A percentile compares a stretch with the other conserved stretches of the same genome.
Conservation (phyloP, 352 stramenopile genomes). For the Phytophthora chlamydospora region DNA sequence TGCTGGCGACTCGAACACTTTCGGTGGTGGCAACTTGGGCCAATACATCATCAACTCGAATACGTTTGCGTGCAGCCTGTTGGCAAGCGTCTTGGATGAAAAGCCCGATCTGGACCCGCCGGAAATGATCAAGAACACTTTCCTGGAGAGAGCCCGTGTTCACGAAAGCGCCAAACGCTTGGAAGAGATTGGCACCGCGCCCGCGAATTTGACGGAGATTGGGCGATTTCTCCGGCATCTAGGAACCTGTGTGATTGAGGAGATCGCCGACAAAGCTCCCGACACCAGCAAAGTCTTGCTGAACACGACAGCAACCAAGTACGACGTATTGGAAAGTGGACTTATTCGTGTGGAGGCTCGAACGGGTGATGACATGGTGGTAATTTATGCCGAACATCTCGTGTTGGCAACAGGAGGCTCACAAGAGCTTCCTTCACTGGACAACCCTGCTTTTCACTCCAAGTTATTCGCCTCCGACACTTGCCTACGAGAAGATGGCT, state of each 20-base stretch:
- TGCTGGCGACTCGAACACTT: constrained; percentile 51
- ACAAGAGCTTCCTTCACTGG: constrained; percentile 52
- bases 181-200: constrained; percentile 55
- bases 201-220: constrained; percentile 63
- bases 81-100: constrained; percentile 80
- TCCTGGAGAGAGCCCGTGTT: constrained; percentile 59
- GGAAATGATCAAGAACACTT: constrained; percentile 77
- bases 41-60: constrained; percentile 89
- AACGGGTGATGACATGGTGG: constrained; percentile 28
- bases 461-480: constrained; percentile 78
- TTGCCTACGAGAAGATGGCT: constrained; percentile 68
- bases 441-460: constrained; percentile 39
- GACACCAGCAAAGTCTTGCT: constrained; percentile 56
- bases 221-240: constrained; percentile 71
- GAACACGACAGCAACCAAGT: constrained; percentile 53
- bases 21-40: constrained; percentile 75
- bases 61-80: constrained; percentile 77
- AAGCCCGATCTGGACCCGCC: constrained; percentile 76
- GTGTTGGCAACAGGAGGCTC: constrained; percentile 71
- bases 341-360: constrained; percentile 57
- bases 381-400: constrained; percentile 66
- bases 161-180: constrained; percentile 65
- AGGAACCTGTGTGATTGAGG: constrained; percentile 47
- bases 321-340: constrained; percentile 53
- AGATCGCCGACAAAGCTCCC: constrained; percentile 44